Conservation (phyloP, 1,284 basidiomycete species). For the Puccinia hordei region DNA sequence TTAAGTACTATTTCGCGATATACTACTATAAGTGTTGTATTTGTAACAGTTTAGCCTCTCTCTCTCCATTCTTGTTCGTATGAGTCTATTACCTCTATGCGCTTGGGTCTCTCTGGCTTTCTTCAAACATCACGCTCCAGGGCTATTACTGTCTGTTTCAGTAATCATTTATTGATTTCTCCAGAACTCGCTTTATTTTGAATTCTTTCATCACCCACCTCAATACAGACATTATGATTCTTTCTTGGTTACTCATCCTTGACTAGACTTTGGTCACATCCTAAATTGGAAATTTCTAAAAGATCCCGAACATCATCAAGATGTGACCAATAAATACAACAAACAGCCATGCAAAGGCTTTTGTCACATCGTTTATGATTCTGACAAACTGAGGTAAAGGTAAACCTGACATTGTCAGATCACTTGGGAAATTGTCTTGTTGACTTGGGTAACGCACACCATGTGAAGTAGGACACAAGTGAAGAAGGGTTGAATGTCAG, state of each 20-base stretch:
- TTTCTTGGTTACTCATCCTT: not conserved
- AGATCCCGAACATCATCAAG: slow-evolving; percentile 18
- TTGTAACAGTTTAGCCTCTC: not conserved
- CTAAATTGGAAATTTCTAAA: not conserved
- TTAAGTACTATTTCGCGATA: not conserved
- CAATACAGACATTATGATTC: not conserved
- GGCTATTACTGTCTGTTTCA: not conserved
- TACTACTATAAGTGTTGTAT: slow-evolving; percentile 21
- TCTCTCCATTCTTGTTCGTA: not conserved
- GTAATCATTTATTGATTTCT: not conserved
- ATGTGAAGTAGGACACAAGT: too few species aligned
- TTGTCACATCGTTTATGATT: slow-evolving; percentile 24
- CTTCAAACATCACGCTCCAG: not conserved
- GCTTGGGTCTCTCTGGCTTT: not conserved
- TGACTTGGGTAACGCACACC: slow-evolving; percentile 1
- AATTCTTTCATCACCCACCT: not conserved
- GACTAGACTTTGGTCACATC: not conserved
- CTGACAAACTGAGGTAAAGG: slow-evolving; percentile 26
- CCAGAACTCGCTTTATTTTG: too few species aligned
- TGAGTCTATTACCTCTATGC: not conserved
- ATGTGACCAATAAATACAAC: slow-evolving; percentile 26
- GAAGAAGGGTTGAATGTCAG: not conserved
- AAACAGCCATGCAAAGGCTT: slow-evolving; percentile 1
- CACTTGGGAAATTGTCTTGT: slow-evolving; percentile 46
- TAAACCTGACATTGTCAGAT: slow-evolving; percentile 37